Evolutionary conservation across 176 grass and related monocot genomes (phyloP).

Genomic region (Otatea glauca): DNA sequence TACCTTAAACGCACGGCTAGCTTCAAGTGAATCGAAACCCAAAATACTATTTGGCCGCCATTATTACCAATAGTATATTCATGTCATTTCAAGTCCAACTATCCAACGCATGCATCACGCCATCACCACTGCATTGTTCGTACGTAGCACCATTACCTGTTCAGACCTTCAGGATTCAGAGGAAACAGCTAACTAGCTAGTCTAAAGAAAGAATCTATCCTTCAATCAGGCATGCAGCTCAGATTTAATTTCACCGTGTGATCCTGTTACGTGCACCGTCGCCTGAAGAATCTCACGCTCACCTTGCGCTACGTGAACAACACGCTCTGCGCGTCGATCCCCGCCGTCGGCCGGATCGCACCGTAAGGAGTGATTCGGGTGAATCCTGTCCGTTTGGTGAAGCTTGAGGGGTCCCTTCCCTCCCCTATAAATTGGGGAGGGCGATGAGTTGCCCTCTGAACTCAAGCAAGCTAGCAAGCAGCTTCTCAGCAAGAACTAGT

Average conservation of each 20-base stretch:
- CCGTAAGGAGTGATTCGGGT: neutral
- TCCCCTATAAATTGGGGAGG: conserved; percentile 51
- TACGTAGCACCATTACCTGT: neutral
- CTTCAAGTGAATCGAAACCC: conserved; percentile 24
- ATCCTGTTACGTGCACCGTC: conserved; percentile 16
- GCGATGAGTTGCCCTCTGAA: neutral
- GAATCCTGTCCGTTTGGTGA: conserved; percentile 36
- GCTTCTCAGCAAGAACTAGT: neutral
- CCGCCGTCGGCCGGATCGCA: conserved; percentile 32
- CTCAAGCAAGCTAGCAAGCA: conserved; percentile 32
- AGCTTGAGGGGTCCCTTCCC: neutral
- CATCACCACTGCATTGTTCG: conserved; percentile 15
- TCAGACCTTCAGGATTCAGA: conserved; percentile 42
- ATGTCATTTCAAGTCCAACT: conserved; percentile 36
- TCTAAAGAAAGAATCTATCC: conserved; percentile 16
- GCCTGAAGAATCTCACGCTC: conserved; percentile 3
- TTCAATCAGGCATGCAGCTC: neutral
- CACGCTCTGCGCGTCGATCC: neutral
- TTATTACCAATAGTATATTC: conserved; percentile 49
- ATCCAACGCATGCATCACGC: neutral
- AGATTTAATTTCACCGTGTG: neutral
- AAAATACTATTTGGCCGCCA: conserved; percentile 43
- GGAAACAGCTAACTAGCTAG: neutral
- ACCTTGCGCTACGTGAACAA: conserved; percentile 13
- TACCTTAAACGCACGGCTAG: conserved; percentile 29